Evolutionary conservation across 179 eudicot species (phyloP).

Genomic region (Dionaea muscipula): DNA sequence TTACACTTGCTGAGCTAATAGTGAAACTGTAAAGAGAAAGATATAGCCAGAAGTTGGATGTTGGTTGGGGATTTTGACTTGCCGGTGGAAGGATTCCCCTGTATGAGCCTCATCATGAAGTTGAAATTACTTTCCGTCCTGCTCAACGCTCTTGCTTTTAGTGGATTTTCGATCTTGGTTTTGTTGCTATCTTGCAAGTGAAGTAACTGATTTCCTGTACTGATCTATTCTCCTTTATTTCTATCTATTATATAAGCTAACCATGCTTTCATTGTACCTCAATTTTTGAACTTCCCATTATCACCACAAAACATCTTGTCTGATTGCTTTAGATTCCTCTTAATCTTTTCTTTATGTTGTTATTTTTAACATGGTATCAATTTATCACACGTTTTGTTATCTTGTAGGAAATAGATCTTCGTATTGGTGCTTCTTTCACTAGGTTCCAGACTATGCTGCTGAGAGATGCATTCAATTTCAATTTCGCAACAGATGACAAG

Average conservation of each 20-base stretch:
- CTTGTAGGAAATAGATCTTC: slow-evolving; percentile 91
- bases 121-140: too few relatives aligned
- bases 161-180: too few relatives aligned
- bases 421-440: slow-evolving; percentile 97
- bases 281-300: too few relatives aligned
- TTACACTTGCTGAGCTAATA: not conserved
- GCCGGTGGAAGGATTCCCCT: not conserved
- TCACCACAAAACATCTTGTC: not conserved
- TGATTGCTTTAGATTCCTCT: not conserved
- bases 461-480: slow-evolving; percentile 67
- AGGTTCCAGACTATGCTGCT: slow-evolving; percentile 95
- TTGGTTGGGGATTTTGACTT: not conserved
- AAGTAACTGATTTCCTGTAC: too few relatives aligned
- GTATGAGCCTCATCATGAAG: too few relatives aligned
- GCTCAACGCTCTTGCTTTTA: too few relatives aligned
- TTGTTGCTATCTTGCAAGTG: too few relatives aligned
- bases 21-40: not conserved
- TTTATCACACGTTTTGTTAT: slow-evolving; percentile 9
- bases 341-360: not conserved
- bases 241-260: too few relatives aligned
- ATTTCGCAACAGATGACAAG: slow-evolving; percentile 51
- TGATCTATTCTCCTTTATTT: too few relatives aligned
- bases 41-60: not conserved
- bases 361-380: slow-evolving; percentile 8
- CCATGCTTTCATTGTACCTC: too few relatives aligned